A percentile compares a stretch with the other conserved stretches of the same genome.
These are phyloP conservation scores for Macrophomina phaseolina DNA, from an alignment of 2,329 filamentous ascomycete species.

Conservation along the genomic window DNA sequence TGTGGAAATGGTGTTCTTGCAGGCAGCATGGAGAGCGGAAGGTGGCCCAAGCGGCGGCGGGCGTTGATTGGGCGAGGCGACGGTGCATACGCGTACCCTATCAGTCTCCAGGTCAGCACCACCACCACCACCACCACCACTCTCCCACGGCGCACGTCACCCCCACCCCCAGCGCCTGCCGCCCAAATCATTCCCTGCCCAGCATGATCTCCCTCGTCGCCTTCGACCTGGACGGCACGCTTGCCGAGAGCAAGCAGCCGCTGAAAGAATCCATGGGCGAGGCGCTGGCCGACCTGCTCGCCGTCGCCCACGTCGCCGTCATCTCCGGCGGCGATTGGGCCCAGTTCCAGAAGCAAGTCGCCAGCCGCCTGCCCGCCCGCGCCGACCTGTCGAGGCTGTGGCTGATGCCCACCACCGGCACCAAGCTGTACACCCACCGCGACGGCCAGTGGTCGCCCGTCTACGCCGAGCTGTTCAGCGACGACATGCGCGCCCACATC, in stretches of 20 bases:
- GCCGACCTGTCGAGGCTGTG: conserved; percentile 48
- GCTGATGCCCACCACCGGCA: conserved; percentile 52
- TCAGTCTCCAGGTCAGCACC: no score
- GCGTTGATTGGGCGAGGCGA: no score
- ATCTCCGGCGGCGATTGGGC: conserved; percentile 52
- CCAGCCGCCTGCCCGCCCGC: conserved; percentile 42
- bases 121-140: no score
- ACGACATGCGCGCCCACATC: conserved; percentile 39
- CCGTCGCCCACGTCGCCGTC: conserved; percentile 47
- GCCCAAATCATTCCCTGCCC: no score
- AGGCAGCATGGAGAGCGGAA: no score
- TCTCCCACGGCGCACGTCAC: no score
- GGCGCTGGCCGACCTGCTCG: conserved; percentile 43
- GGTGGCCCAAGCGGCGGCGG: no score
- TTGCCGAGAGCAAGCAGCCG: conserved; percentile 46
- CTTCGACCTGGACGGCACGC: conserved; percentile 48
- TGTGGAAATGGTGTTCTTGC: no score
- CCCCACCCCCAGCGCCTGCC: no score
- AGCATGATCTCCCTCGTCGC: conserved; percentile 44
- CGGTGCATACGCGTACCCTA: no score
- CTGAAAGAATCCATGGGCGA: conserved; percentile 42
- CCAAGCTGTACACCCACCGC: conserved; percentile 47
- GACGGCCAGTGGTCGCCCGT: conserved; percentile 39
- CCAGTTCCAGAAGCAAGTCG: conserved; percentile 51
- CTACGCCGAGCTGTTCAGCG: conserved; percentile 49